Percentiles rank a stretch among this genome's conserved stretches.
Conservation (phyloP, 2,329 filamentous ascomycete species). For the Penicillium sp. region DNA sequence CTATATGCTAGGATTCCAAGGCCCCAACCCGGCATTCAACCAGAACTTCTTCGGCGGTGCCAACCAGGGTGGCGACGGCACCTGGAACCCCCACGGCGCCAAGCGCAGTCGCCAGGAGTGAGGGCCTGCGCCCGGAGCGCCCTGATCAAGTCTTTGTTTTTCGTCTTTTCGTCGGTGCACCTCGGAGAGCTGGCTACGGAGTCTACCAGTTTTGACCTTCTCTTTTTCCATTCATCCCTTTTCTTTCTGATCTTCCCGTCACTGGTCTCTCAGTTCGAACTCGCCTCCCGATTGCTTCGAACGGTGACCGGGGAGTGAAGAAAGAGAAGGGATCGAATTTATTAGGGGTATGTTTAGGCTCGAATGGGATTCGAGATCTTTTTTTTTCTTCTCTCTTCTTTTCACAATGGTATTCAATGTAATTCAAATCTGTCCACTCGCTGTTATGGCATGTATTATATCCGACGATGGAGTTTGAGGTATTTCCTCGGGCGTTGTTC, state of each 20-base stretch:
- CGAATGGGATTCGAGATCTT: constrained; percentile 4
- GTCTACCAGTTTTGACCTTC: constrained; percentile 10
- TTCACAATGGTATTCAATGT: constrained; percentile 22
- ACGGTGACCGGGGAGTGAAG: neutral
- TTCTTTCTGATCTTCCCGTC: constrained; percentile 1
- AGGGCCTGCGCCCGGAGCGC: neutral
- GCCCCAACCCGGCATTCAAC: constrained; percentile 57
- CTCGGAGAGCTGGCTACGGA: constrained; percentile 14
- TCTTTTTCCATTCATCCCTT: neutral
- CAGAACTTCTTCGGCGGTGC: constrained; percentile 58
- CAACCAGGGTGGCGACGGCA: constrained; percentile 58
- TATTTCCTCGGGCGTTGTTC: neutral
- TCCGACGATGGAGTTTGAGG: neutral
- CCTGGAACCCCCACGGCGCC: constrained; percentile 79
- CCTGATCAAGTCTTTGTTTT: constrained; percentile 2
- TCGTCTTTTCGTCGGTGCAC: neutral
- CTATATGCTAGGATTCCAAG: constrained; percentile 61
- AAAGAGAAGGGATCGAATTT: neutral
- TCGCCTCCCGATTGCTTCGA: neutral
- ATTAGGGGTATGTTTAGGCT: constrained; percentile 9
- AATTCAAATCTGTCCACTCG: constrained; percentile 20
- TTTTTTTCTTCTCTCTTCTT: constrained; percentile 7
- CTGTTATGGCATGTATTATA: constrained; percentile 14
- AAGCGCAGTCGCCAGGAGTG: constrained; percentile 77
- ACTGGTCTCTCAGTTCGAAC: neutral